Evolutionary conservation across 1,139 yeast genomes (phyloP).

Genomic region (Taiozyma onychis): DNA sequence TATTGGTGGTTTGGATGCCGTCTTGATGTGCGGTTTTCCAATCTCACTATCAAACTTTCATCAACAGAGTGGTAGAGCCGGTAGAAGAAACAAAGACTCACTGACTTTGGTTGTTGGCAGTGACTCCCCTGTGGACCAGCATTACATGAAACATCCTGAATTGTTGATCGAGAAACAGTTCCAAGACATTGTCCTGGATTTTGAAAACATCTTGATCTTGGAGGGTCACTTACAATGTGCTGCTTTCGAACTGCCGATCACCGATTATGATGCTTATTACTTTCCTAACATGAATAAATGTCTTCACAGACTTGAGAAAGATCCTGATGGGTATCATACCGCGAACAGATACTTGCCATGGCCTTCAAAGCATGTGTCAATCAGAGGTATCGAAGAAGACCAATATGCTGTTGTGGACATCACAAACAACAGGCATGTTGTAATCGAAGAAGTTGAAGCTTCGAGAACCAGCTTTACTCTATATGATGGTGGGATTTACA

Average conservation of each 20-base stretch:
- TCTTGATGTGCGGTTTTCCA: conserved; percentile 89
- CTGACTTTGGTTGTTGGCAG: conserved; percentile 82
- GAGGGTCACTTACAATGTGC: conserved; percentile 94
- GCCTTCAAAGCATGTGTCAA: conserved; percentile 69
- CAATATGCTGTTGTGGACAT: conserved; percentile 83
- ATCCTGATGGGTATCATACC: conserved; percentile 52
- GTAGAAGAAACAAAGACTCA: conserved; percentile 71
- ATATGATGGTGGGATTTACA: conserved; percentile 92
- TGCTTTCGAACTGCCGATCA: conserved; percentile 74
- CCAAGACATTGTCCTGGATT: conserved; percentile 47
- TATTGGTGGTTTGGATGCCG: conserved; percentile 88
- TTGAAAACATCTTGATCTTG: conserved; percentile 49
- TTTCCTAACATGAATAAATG: conserved; percentile 37
- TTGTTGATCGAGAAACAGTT: conserved; percentile 48
- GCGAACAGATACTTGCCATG: conserved; percentile 65
- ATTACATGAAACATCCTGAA: conserved; percentile 67
- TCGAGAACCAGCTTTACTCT: conserved; percentile 84
- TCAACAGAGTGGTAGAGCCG: conserved; percentile 97
- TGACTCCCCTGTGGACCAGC: conserved; percentile 80
- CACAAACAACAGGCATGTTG: conserved; percentile 64
- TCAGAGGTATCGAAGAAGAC: conserved; percentile 80
- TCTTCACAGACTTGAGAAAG: conserved; percentile 36
- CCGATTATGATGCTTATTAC: conserved; percentile 48
- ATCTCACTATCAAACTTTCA: conserved; percentile 78
- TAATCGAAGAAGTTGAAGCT: conserved; percentile 89